phyloP scores from a whole-genome alignment of 225 moss, liverwort and hornwort genomes.

The Physcomitrium patens region DNA sequence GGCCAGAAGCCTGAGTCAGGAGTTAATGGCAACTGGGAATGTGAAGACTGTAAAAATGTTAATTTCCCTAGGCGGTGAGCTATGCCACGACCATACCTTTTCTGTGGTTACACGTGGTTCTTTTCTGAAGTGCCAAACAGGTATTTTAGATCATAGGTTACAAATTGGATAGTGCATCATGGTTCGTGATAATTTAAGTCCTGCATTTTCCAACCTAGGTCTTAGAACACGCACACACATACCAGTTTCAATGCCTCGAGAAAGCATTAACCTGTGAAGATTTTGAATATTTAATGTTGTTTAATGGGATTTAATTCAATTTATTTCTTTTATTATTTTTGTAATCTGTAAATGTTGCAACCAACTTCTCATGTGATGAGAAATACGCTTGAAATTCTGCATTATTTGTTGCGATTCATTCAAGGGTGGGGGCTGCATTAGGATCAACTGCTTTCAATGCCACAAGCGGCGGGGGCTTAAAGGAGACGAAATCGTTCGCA shows the following conservation, averaged over 20 bases:
- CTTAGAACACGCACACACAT: not conserved
- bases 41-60: conserved; percentile 99
- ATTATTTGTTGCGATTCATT: conserved; percentile 51
- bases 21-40: conserved; percentile 98
- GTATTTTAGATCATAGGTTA: no score
- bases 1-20: conserved; percentile 97
- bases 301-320: no score
- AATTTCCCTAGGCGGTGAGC: conserved; percentile 97
- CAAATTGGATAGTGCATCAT: not conserved
- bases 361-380: not conserved
- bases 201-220: not conserved
- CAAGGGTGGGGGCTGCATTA: conserved; percentile 63
- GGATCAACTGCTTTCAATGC: conserved; percentile 99
- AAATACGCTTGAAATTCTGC: conserved; percentile 27
- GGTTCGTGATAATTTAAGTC: not conserved
- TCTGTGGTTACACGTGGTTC: no score
- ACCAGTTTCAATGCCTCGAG: not conserved
- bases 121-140: not conserved
- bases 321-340: no score
- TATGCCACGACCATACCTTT: not conserved
- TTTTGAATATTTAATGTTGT: no score
- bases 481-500: conserved; percentile 99
- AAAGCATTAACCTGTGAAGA: not conserved
- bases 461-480: conserved; percentile 92
- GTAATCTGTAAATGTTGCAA: not conserved